Conservation (phyloP, 1,139 yeast species). For the Meyerozyma sp. region DNA sequence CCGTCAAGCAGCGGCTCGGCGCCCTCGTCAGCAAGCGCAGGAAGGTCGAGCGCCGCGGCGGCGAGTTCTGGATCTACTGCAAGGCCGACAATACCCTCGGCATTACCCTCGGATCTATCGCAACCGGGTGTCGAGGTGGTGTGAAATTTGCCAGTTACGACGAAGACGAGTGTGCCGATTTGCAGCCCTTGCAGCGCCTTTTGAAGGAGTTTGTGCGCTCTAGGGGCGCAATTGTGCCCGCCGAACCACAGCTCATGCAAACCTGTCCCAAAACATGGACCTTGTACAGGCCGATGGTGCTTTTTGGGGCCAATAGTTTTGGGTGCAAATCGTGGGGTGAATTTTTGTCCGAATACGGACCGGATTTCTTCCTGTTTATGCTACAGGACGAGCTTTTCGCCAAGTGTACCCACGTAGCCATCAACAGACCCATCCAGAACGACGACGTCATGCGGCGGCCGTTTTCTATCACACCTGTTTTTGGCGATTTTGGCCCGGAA, state of each 20-base stretch:
- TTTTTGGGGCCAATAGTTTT: conserved; percentile 45
- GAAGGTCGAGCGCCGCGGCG: conserved; percentile 17
- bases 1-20: conserved; percentile 19
- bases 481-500: conserved; percentile 62
- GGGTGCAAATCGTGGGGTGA: conserved; percentile 30
- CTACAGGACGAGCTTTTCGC: conserved; percentile 11
- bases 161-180: not conserved
- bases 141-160: not conserved
- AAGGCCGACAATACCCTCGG: not conserved
- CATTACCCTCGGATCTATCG: not conserved
- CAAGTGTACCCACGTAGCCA: conserved; percentile 57
- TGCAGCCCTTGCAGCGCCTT: not conserved
- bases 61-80: conserved; percentile 8
- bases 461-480: conserved; percentile 47
- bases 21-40: conserved; percentile 16
- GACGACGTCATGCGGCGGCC: conserved; percentile 59
- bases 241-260: not conserved
- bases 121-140: not conserved
- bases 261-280: conserved; percentile 49
- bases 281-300: conserved; percentile 62
- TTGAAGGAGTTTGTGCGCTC: not conserved
- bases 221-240: not conserved
- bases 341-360: conserved; percentile 9
- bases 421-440: conserved; percentile 63
- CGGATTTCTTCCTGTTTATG: conserved; percentile 19